A percentile compares a stretch with the other conserved stretches of the same genome.
phyloP scores from a whole-genome alignment of 495 filamentous ascomycete species.

The Penicillium macrosclerotiorum region DNA sequence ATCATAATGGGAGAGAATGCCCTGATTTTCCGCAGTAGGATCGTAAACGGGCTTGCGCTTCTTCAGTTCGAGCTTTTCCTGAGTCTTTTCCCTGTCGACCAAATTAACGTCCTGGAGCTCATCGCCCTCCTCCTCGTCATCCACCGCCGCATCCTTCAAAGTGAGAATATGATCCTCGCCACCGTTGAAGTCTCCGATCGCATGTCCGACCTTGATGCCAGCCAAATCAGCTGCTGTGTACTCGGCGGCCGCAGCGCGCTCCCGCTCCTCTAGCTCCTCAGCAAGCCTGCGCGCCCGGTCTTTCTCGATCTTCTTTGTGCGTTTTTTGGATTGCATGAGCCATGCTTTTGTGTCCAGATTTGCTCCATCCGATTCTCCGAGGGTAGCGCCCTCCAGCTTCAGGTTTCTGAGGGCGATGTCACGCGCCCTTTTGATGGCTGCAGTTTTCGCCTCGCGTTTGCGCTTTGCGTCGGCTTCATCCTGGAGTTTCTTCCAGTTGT shows the following conservation, averaged over 20 bases:
- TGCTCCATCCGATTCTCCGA: conserved; percentile 65
- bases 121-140: conserved; percentile 86
- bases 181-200: conserved; percentile 71
- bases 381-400: conserved; percentile 72
- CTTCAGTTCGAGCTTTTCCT: conserved; percentile 78
- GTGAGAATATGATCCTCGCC: conserved; percentile 81
- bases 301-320: conserved; percentile 84
- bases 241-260: conserved; percentile 44
- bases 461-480: conserved; percentile 63
- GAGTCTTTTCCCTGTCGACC: conserved; percentile 71
- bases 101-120: conserved; percentile 84
- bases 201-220: conserved; percentile 89
- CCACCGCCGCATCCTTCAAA: conserved; percentile 83
- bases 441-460: conserved; percentile 71
- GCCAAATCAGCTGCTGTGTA: conserved; percentile 83
- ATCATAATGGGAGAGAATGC: conserved; percentile 84
- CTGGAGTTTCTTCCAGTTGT: conserved; percentile 68
- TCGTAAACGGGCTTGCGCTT: conserved; percentile 92
- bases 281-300: conserved; percentile 67
- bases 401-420: conserved; percentile 74
- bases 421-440: conserved; percentile 82
- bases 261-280: conserved; percentile 69
- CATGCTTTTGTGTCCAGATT: conserved; percentile 77
- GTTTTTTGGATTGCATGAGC: conserved; percentile 83
- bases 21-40: conserved; percentile 64